A percentile compares a stretch with the other conserved stretches of the same genome.
Evolutionary conservation across 148 eudicot species (phyloP).

Genomic region (Cornus controversa): DNA sequence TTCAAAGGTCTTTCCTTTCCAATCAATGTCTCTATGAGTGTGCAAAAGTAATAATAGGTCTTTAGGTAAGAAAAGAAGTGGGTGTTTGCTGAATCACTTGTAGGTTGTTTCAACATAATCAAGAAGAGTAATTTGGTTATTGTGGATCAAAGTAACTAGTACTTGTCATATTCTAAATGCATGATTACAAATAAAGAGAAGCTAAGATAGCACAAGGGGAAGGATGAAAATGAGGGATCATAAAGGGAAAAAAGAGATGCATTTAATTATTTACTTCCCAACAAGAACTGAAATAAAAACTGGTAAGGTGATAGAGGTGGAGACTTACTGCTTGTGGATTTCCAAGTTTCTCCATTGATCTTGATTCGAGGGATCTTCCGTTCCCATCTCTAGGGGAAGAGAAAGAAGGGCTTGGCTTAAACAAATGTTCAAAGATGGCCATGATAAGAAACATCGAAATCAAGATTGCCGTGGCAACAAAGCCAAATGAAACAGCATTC

Average conservation of each 20-base stretch:
- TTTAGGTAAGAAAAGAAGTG: no score
- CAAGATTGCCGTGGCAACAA: slow-evolving; percentile 74
- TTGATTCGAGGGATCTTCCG: slow-evolving; percentile 25
- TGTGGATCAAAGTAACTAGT: not conserved
- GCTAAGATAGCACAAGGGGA: no score
- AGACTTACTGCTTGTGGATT: slow-evolving; percentile 40
- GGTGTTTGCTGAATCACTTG: no score
- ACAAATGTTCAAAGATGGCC: slow-evolving; percentile 76
- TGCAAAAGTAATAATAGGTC: no score
- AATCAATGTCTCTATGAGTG: not conserved
- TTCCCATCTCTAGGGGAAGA: slow-evolving; percentile 32
- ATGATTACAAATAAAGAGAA: no score
- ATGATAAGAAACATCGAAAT: slow-evolving; percentile 71
- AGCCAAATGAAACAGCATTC: slow-evolving; percentile 76
- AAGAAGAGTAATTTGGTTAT: not conserved
- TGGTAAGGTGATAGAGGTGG: not conserved
- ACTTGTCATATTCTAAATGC: no score
- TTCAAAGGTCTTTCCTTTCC: not conserved
- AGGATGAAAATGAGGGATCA: no score
- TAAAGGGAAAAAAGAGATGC: no score
- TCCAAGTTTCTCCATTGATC: slow-evolving; percentile 27
- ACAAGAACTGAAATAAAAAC: not conserved
- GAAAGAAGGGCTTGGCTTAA: slow-evolving; percentile 39
- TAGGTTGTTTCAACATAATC: no score
- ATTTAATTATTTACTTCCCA: no score